phyloP scores from a whole-genome alignment of 306 rosid genomes.

The Medicago lupulina region DNA sequence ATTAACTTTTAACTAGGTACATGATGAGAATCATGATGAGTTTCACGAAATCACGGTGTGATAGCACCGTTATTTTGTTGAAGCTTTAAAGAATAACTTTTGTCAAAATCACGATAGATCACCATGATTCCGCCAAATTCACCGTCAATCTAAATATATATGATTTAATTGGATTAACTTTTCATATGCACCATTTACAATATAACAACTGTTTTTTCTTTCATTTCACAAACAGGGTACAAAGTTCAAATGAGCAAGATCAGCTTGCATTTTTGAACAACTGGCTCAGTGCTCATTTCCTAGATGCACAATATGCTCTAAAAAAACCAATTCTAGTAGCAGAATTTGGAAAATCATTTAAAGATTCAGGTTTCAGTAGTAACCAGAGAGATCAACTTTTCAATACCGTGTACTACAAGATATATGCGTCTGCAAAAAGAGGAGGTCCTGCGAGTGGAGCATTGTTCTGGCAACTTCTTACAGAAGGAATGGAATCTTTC shows the following conservation, averaged over 20 bases:
- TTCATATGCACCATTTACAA: not conserved
- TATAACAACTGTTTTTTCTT: not conserved
- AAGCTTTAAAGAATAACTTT: too few relatives aligned
- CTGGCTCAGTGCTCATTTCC: constrained; percentile 77
- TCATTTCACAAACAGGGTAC: constrained; percentile 54
- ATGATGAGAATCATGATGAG: too few relatives aligned
- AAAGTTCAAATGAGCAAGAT: constrained; percentile 59
- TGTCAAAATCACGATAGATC: too few relatives aligned
- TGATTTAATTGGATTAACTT: too few relatives aligned
- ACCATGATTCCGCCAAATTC: too few relatives aligned
- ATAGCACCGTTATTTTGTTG: too few relatives aligned
- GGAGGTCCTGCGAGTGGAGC: constrained; percentile 86
- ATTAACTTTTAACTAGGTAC: too few relatives aligned
- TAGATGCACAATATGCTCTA: constrained; percentile 67
- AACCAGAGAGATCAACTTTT: constrained; percentile 70
- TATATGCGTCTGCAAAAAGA: constrained; percentile 73
- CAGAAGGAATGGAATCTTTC: constrained; percentile 81
- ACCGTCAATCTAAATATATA: too few relatives aligned
- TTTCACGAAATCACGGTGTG: too few relatives aligned
- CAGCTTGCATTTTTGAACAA: constrained; percentile 74
- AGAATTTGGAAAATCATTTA: constrained; percentile 82
- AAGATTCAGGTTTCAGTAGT: constrained; percentile 62
- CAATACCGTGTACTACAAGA: constrained; percentile 69
- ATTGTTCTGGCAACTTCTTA: constrained; percentile 89
- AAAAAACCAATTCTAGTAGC: constrained; percentile 70